Evolutionary conservation across 108 stramenopile species (phyloP), one percentile per base, ranked within the genome.

Genomic region (Cyclotella sp.): DNA sequence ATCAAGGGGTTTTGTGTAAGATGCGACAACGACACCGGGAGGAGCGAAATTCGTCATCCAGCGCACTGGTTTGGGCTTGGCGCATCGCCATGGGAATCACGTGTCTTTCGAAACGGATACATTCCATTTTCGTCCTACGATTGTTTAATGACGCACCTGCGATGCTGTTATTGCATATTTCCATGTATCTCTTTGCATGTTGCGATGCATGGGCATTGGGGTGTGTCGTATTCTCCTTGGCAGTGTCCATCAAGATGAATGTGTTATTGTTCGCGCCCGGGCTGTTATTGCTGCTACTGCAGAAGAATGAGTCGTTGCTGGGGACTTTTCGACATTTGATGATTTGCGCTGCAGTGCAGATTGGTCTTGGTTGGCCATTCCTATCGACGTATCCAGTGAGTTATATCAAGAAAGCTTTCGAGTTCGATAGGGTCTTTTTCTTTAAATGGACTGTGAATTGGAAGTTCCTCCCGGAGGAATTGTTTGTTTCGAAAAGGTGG

Each of bases 381-480:
- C 85, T 99, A 49, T 47, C 75, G 39, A 86, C 89, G 0, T 89
- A 92, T 83, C 98, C 99, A 29, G 82, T 91, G 18, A 87, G 86
- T 43, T 99, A 99, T 70, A 67, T 99, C 18, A 76, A 85, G 21
- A 97, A 98, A 47, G 95, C 98, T 16, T 99, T 99, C 74, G 97
- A 99, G 63, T 76, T 99, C 41, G 95, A 96, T 72, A 93, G 99
- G 10, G 94, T 97, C 22, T 99, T 99, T 75, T 90, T 92, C 71
- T 94, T 87, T 85, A 89, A 93, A 72, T 98, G 97, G 98, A 98
- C 99, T 15, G 98, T 99, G 21, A 99, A 99, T 90, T 97, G 90
- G 84, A 94, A 95, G 75, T 98, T 99, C 63, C 76, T 99, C 29
- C 83, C 89, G 39, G 97, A 98, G 63, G 89, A 95, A 14, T 53